phyloP scores from a whole-genome alignment of 192 early-diverging fungal species.

The Chytriomyces sp. region DNA sequence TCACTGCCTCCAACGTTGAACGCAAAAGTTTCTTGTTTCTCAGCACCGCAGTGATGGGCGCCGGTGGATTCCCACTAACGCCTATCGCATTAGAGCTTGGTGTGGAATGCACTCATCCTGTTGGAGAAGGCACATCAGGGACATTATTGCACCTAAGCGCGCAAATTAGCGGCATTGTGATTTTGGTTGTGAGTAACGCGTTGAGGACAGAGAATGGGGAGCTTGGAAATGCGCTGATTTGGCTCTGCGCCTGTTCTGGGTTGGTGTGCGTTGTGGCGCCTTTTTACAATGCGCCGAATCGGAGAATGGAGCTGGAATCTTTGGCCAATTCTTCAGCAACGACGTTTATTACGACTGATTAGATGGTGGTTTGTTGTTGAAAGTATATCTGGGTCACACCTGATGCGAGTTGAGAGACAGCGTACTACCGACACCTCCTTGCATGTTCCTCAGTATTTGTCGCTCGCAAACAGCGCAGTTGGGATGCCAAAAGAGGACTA shows the following conservation, averaged over 20 bases:
- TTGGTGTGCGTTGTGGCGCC: neutral
- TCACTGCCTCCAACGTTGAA: constrained; percentile 12
- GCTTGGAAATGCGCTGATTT: constrained; percentile 9
- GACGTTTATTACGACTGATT: no score
- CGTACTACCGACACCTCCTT: no score
- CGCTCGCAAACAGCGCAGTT: no score
- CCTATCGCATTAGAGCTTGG: constrained; percentile 41
- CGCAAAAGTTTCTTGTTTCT: constrained; percentile 20
- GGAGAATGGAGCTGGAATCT: constrained; percentile 25
- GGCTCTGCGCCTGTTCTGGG: neutral
- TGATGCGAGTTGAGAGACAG: no score
- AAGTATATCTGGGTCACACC: no score
- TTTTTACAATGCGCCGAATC: constrained; percentile 24
- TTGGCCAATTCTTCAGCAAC: no score
- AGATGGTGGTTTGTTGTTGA: no score
- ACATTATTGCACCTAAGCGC: constrained; percentile 22
- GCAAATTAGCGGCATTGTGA: constrained; percentile 23
- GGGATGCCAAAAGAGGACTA: no score
- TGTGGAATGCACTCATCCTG: constrained; percentile 44
- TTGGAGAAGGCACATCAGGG: constrained; percentile 36
- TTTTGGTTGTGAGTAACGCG: constrained; percentile 39
- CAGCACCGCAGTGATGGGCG: constrained; percentile 31
- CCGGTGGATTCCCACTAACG: constrained; percentile 39
- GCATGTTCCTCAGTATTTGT: no score
- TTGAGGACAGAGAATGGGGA: constrained; percentile 12